Conservation (phyloP, 2,329 filamentous ascomycete genomes). For the Fusarium zealandicum region DNA sequence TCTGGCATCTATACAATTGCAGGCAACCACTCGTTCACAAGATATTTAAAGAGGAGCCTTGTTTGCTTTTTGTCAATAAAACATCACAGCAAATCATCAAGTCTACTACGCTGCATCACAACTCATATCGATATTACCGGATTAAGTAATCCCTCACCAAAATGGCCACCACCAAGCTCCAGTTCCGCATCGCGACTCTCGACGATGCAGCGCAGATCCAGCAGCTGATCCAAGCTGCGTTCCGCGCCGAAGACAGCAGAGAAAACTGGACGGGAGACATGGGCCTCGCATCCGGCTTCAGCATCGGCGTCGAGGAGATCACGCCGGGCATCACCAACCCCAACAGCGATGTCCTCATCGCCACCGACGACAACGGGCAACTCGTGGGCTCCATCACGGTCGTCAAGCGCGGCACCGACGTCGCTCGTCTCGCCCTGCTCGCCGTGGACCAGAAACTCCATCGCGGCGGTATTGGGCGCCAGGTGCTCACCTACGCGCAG, state of each 20-base stretch:
- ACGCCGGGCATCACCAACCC: slow-evolving; percentile 57
- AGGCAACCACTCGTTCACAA: neutral
- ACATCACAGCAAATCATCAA: neutral
- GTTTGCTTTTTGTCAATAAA: neutral
- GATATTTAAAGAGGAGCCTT: slow-evolving; percentile 16
- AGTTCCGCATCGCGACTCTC: slow-evolving; percentile 48
- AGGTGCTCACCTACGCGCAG: slow-evolving; percentile 44
- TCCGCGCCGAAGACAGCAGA: slow-evolving; percentile 49
- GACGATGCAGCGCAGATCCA: slow-evolving; percentile 48
- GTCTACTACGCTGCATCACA: neutral
- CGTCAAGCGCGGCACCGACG: slow-evolving; percentile 31
- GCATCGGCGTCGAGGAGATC: slow-evolving; percentile 69
- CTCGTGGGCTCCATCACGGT: slow-evolving; percentile 44
- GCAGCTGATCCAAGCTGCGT: slow-evolving; percentile 49
- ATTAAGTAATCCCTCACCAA: neutral
- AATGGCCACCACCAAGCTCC: slow-evolving; percentile 30
- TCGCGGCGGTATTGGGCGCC: slow-evolving; percentile 44
- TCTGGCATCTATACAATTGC: too few species aligned
- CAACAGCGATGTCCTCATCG: slow-evolving; percentile 44
- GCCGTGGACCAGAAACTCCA: slow-evolving; percentile 46
- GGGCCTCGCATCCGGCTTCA: slow-evolving; percentile 73
- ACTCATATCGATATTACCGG: neutral
- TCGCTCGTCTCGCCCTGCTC: slow-evolving; percentile 46
- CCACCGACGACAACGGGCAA: slow-evolving; percentile 16
- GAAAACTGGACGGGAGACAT: slow-evolving; percentile 45